Conservation (phyloP, 2,329 filamentous ascomycete species). For the Sodiomyces alkalinus region DNA sequence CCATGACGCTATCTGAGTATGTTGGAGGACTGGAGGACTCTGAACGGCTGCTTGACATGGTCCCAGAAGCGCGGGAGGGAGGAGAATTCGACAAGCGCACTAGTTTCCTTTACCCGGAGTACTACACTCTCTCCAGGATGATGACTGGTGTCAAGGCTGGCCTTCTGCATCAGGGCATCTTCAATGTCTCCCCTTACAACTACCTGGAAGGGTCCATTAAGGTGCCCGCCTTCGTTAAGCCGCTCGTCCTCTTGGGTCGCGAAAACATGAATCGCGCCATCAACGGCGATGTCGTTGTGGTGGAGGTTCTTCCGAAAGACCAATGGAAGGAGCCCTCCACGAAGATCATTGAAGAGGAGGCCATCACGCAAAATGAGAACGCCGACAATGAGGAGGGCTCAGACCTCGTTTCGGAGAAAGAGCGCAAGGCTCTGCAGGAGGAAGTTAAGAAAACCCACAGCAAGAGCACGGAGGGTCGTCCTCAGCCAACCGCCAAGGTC, state of each 20-base stretch:
- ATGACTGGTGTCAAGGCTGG: constrained; percentile 86
- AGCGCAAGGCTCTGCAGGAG: constrained; percentile 76
- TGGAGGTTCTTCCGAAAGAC: constrained; percentile 83
- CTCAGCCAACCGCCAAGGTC: constrained; percentile 82
- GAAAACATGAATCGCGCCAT: constrained; percentile 95
- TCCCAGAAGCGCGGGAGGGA: constrained; percentile 62
- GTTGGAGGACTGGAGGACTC: constrained; percentile 73
- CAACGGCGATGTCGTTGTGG: constrained; percentile 81
- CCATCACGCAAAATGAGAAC: constrained; percentile 84
- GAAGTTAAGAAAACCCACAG: constrained; percentile 78
- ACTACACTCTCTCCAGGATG: constrained; percentile 79
- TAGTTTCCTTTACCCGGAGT: constrained; percentile 74
- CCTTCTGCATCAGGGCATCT: constrained; percentile 82
- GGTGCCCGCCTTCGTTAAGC: constrained; percentile 78
- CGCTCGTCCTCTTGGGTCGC: constrained; percentile 73
- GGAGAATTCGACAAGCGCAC: constrained; percentile 45
- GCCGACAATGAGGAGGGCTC: constrained; percentile 64
- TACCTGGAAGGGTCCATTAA: constrained; percentile 89
- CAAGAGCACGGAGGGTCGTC: constrained; percentile 56
- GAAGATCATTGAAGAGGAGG: constrained; percentile 90
- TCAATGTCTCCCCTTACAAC: constrained; percentile 95
- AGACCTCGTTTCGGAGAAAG: constrained; percentile 74
- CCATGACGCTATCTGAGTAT: constrained; percentile 57
- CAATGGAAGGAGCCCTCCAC: constrained; percentile 96
- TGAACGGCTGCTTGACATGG: constrained; percentile 82